Evolutionary conservation across 345 rosid species (phyloP), one percentile per base, ranked within the genome.

Genomic region (Eucalyptus erythrocorys): DNA sequence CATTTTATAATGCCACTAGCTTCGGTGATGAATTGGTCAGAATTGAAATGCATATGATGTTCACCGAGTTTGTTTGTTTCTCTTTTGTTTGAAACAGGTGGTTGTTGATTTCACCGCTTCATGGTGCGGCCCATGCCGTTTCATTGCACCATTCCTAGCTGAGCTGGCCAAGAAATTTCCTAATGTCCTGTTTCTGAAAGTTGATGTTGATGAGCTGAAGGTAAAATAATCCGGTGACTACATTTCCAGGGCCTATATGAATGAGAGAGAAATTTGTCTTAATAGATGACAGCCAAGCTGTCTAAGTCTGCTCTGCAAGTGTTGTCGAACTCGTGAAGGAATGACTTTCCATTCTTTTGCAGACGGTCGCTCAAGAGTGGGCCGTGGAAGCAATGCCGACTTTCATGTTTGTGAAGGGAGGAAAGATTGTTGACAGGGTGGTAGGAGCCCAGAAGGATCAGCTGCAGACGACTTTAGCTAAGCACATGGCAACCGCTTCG

Each of bases 101-200:
- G 97, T 96, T 86, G 94, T 96, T 84, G 97, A 94, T 92, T 96
- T 96, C 92, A 94, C 98, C 86, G 97, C 98, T 51, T 91, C 98
- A 15, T 96, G 97, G 98, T 95, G 97, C 37, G 96, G 95, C 87
- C 97, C 98, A 19, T 94, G 98, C 90, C 97, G 97, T 50, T 85
- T 94, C 87, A 95, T 96, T 21, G 89, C 97, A 40, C 97, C 98
- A 45, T 92, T 94, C 91, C 91, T 95, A 85, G 90, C 93, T 87
- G 98, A 96, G 88, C 90, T 96, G 91, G 97, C 98, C 85, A 95
- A 92, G 97, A 94, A 91, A 86, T 86, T 92, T 27, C 91, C 97
- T 13, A 79, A 64, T 88, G 97, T 92, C 85, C 85, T 89, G 49
- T 96, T 95, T 89, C 94, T 95, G 37, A 95, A 96, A 92, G 98